A percentile compares a stretch with the other conserved stretches of the same genome.
Evolutionary conservation across 176 grass and related monocot species (phyloP).

Genomic region (Phoenix roebelenii): DNA sequence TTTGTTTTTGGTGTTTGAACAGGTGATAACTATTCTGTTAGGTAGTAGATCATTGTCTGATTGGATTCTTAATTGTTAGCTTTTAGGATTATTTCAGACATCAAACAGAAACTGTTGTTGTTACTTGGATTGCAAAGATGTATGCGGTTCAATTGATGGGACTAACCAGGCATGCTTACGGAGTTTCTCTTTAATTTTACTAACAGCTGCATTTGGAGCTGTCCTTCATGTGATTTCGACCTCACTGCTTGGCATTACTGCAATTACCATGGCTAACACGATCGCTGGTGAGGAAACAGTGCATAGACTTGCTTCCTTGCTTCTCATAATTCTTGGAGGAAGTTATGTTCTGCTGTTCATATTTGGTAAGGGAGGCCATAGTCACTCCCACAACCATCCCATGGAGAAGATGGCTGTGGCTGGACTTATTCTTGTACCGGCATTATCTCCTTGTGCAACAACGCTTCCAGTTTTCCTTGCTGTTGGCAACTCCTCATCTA

Average conservation of each 20-base stretch:
- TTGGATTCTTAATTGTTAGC: too few relatives aligned
- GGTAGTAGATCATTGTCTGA: too few relatives aligned
- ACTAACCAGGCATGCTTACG: too few relatives aligned
- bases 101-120: too few relatives aligned
- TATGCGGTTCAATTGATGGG: too few relatives aligned
- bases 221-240: conserved; percentile 95
- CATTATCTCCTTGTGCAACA: conserved; percentile 92
- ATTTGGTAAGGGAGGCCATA: conserved; percentile 75
- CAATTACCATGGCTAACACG: conserved; percentile 93
- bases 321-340: conserved; percentile 80
- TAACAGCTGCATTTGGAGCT: conserved; percentile 85
- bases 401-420: conserved; percentile 99
- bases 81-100: too few relatives aligned
- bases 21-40: too few relatives aligned
- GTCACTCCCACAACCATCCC: conserved; percentile 84
- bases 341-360: conserved; percentile 78
- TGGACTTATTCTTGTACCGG: conserved; percentile 88
- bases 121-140: too few relatives aligned
- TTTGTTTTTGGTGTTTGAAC: too few relatives aligned
- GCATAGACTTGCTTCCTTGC: conserved; percentile 81
- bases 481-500: conserved; percentile 95
- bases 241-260: conserved; percentile 82
- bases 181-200: neutral
- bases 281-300: conserved; percentile 98
- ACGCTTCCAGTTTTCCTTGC: conserved; percentile 98